These are phyloP conservation scores for Orbilia quercus DNA, from an alignment of 2,329 filamentous ascomycete genomes.

Conservation along the genomic window DNA sequence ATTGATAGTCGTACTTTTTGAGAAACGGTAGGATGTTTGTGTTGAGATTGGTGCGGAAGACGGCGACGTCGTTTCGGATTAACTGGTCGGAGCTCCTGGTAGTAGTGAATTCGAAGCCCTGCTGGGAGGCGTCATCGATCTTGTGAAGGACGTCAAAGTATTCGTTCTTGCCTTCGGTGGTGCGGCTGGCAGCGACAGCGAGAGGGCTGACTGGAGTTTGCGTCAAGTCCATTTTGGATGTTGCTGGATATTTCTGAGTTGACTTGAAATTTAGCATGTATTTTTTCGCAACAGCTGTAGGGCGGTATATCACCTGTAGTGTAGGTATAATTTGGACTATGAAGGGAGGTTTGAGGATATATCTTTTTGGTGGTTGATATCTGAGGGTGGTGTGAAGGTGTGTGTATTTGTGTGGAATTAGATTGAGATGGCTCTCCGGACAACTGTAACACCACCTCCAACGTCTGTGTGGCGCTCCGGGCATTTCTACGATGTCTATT, in stretches of 20 bases:
- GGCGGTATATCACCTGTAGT: too few species aligned
- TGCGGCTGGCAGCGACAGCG: conserved; percentile 7
- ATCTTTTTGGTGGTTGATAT: neutral
- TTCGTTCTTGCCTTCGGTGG: conserved; percentile 15
- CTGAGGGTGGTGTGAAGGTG: neutral
- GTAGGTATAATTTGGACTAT: too few species aligned
- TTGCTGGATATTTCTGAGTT: neutral
- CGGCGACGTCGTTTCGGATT: neutral
- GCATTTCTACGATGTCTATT: too few species aligned
- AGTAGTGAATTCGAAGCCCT: neutral
- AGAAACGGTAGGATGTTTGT: conserved; percentile 24
- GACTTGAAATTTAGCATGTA: too few species aligned
- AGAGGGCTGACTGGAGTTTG: neutral
- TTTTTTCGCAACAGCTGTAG: too few species aligned
- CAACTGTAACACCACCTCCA: too few species aligned
- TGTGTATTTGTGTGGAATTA: neutral
- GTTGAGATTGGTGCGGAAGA: neutral
- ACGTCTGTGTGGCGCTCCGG: too few species aligned
- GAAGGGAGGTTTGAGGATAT: too few species aligned
- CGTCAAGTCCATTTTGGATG: neutral
- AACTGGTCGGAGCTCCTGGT: neutral
- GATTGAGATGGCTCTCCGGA: too few species aligned
- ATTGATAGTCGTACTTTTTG: conserved; percentile 19
- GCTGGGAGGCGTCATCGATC: conserved; percentile 3
- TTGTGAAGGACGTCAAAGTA: conserved; percentile 23